Conservation (phyloP, 2,329 filamentous ascomycete species). For the Ustulina deusta region DNA sequence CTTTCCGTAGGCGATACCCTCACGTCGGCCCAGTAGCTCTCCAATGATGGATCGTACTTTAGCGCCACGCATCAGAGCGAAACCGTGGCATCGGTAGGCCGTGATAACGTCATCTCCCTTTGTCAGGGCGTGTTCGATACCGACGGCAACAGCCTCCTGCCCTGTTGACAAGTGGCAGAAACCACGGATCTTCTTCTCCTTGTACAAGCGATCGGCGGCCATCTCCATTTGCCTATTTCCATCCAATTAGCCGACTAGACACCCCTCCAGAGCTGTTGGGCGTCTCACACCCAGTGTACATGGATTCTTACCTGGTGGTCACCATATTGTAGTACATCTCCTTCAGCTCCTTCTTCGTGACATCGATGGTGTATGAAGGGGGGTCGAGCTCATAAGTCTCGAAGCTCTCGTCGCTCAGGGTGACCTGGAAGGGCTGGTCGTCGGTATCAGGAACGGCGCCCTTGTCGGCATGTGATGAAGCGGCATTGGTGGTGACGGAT, state of each 20-base stretch:
- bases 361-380: conserved; percentile 89
- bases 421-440: conserved; percentile 91
- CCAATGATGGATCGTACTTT: conserved; percentile 93
- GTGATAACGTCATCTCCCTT: conserved; percentile 96
- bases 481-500: conserved; percentile 94
- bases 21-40: conserved; percentile 92
- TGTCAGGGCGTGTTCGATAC: conserved; percentile 95
- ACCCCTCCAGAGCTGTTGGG: background rate
- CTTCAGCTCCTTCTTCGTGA: conserved; percentile 98
- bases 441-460: conserved; percentile 71
- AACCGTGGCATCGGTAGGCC: conserved; percentile 98
- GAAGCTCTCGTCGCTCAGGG: conserved; percentile 97
- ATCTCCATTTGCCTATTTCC: conserved; percentile 93
- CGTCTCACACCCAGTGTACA: background rate
- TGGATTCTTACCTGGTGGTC: conserved; percentile 78
- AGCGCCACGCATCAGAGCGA: conserved; percentile 94
- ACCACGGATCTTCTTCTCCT: conserved; percentile 99
- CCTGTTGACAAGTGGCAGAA: conserved; percentile 99
- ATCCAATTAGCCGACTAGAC: conserved; percentile 15
- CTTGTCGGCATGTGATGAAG: conserved; percentile 89
- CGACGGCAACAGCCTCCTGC: conserved; percentile 96
- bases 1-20: conserved; percentile 98
- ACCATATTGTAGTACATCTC: conserved; percentile 99
- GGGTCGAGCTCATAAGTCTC: conserved; percentile 99
- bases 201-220: conserved; percentile 98